Percentiles rank a stretch among this genome's conserved stretches.
Evolutionary conservation across 1,139 yeast species (phyloP).

Genomic region (Arxiozyma heterogenica): DNA sequence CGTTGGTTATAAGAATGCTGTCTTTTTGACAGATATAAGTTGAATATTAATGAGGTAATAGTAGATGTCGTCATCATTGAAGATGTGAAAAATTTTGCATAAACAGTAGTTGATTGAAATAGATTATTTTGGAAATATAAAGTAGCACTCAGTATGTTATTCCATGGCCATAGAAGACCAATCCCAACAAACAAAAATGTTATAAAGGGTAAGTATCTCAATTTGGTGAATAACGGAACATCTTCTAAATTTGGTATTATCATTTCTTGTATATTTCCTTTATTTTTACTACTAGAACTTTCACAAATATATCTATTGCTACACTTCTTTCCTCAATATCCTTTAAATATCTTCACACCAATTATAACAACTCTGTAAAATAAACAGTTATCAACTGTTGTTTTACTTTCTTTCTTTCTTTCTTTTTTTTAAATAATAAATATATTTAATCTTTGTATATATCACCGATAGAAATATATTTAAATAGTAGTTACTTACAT

Average conservation of each 20-base stretch:
- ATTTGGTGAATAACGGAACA: constrained; percentile 9
- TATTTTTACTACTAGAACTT: no score
- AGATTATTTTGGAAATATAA: constrained; percentile 61
- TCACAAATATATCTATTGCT: no score
- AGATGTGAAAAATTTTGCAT: constrained; percentile 60
- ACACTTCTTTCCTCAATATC: not conserved
- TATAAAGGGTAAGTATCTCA: constrained; percentile 39
- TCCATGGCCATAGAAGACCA: constrained; percentile 94
- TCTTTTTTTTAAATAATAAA: no score
- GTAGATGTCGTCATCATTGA: constrained; percentile 89
- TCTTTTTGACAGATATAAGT: constrained; percentile 55
- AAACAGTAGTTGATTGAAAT: constrained; percentile 43
- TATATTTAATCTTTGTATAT: no score
- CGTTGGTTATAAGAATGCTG: constrained; percentile 61
- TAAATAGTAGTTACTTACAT: no score
- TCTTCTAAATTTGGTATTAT: not conserved
- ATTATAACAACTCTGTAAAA: no score
- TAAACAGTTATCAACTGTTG: no score
- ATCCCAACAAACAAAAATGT: constrained; percentile 66
- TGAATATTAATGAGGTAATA: constrained; percentile 52
- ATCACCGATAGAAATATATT: no score
- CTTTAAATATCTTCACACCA: not conserved
- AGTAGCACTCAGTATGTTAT: constrained; percentile 78
- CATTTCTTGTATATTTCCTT: not conserved
- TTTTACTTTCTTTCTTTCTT: no score